Conservation (phyloP, 2,329 filamentous ascomycete species). For the Fusarium subglutinans region DNA sequence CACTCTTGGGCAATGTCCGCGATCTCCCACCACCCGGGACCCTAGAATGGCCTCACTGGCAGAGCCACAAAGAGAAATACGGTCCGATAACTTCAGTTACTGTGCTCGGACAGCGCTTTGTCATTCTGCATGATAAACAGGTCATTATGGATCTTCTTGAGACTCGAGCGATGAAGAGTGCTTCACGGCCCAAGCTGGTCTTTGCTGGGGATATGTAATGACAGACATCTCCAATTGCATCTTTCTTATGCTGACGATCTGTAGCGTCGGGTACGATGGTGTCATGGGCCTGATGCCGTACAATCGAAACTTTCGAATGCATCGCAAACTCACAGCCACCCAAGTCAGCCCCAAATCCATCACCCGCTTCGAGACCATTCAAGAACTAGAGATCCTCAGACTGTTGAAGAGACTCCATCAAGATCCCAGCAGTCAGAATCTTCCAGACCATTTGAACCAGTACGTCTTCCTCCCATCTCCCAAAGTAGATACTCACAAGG, state of each 20-base stretch:
- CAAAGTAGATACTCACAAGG: background rate
- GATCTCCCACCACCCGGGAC: constrained; percentile 53
- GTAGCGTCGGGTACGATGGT: background rate
- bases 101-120: constrained; percentile 49
- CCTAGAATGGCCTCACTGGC: constrained; percentile 51
- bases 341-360: constrained; percentile 21
- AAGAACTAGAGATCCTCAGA: background rate
- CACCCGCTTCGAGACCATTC: background rate
- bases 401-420: background rate
- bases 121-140: constrained; percentile 51
- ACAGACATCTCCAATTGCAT: fast-evolving
- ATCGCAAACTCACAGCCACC: constrained; percentile 17
- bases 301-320: background rate
- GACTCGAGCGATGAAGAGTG: background rate
- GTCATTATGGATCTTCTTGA: constrained; percentile 41
- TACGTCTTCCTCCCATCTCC: fast-evolving
- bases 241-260: background rate
- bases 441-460: constrained; percentile 6
- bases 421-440: background rate
- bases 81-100: constrained; percentile 51
- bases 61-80: constrained; percentile 50
- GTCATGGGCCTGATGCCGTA: constrained; percentile 24
- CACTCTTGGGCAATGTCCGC: constrained; percentile 59
- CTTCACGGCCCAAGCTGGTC: background rate
- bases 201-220: constrained; percentile 16